Evolutionary conservation across 2,329 filamentous ascomycete genomes (phyloP), one percentile per base, ranked within the genome.

Genomic region (Talaromyces sp.): DNA sequence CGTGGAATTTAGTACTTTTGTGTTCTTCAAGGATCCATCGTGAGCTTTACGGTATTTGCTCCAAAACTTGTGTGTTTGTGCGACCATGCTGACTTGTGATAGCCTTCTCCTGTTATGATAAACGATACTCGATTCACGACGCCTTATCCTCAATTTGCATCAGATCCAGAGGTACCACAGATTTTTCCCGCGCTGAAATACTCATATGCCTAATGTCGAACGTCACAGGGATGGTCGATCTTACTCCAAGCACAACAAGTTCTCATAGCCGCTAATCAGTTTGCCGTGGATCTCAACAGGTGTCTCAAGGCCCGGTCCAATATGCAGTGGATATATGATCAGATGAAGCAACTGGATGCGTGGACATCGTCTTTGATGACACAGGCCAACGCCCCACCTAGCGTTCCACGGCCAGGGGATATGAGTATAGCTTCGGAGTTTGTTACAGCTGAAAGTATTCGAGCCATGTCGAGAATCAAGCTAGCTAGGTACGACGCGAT

Each of bases 21-120:
- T 66, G 75, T 79, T 45, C 73, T 80, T 27, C 80, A 82, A 70
- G 76, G 78, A 27, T 78, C 79, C 4, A 81, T 82, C 64, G 78
- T 80, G 39, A 80, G 78, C 72, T 78, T 76, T 33, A 79, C 76
- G 56, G 78, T 80, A 67, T 68, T 31, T 31, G 35, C 8, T 3
- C 56, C 31, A n/a, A 49, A 35, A 41, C 39, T 62, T 11, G n/a
- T 22, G n/a, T 39, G 16, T 27, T 47, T 16, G 56, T 33, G 37
- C 41, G 62, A 52, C 65, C 63, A 72, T 61, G 33, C 37, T 66
- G 6, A 62, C 31, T n/a, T 58, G 16, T n/a, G 27, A 52, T 63
- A 81, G 79, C 71, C 76, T 27, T 75, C 79, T n/a, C 75, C 78
- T 16, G 78, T 82, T 45, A 68, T 79, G 31, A 73, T 77, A n/a